phyloP scores from a whole-genome alignment of 257 asterid species.

The Penstemon davidsonii region DNA sequence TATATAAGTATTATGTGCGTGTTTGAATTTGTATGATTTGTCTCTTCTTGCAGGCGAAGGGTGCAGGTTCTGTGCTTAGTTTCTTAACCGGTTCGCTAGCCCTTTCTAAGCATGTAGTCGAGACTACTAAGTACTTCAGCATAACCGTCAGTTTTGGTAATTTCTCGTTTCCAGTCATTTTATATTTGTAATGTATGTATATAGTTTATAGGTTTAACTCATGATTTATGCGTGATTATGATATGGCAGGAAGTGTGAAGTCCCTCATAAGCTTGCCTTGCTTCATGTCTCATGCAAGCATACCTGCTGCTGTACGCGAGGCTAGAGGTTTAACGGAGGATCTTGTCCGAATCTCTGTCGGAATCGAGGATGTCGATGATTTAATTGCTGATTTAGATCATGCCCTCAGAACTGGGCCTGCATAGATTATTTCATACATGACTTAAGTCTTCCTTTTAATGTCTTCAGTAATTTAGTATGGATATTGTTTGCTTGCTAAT shows the following conservation, averaged over 20 bases:
- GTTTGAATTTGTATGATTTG: neutral
- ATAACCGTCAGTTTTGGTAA: constrained; percentile 89
- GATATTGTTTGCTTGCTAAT: constrained; percentile 1
- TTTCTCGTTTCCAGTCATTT: constrained; percentile 11
- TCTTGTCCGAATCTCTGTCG: constrained; percentile 78
- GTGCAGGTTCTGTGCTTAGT: constrained; percentile 93
- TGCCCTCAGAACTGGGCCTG: constrained; percentile 70
- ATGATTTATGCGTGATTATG: neutral
- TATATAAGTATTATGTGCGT: neutral
- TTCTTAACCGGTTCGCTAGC: constrained; percentile 76
- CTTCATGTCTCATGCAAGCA: constrained; percentile 81
- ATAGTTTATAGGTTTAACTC: neutral
- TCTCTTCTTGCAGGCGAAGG: constrained; percentile 65
- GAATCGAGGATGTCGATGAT: constrained; percentile 75
- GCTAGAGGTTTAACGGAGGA: constrained; percentile 75
- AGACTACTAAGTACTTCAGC: constrained; percentile 74
- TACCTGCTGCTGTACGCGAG: constrained; percentile 67
- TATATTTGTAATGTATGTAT: neutral
- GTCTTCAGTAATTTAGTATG: neutral
- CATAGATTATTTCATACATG: constrained; percentile 22
- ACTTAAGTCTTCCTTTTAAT: neutral
- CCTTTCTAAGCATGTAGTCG: constrained; percentile 80
- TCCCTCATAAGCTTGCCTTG: constrained; percentile 83
- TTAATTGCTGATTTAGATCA: constrained; percentile 71
- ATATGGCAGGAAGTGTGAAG: constrained; percentile 65